These are phyloP conservation scores for Eucalyptus sp. DNA, from an alignment of 345 rosid species.

Conservation along the genomic window DNA sequence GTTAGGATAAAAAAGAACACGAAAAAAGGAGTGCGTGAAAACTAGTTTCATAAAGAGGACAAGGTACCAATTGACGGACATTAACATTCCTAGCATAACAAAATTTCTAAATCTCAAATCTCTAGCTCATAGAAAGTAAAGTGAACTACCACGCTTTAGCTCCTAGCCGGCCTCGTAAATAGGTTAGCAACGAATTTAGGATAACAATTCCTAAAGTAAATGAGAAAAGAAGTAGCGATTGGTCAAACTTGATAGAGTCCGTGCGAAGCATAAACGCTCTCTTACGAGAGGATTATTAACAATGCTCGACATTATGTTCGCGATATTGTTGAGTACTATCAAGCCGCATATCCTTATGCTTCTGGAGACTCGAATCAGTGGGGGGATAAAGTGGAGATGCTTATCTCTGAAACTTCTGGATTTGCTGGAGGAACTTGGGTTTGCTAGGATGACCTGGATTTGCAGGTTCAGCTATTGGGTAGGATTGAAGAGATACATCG, in stretches of 20 bases:
- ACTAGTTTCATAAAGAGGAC: not conserved
- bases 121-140: not conserved
- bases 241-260: too few species aligned
- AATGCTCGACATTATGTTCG: not conserved
- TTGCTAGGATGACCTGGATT: not conserved
- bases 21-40: not conserved
- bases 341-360: not conserved
- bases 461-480: not conserved
- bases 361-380: not conserved
- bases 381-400: not conserved
- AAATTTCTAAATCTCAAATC: not conserved
- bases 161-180: not conserved
- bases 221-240: not conserved
- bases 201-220: not conserved
- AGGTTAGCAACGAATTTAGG: not conserved
- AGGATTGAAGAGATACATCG: not conserved
- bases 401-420: not conserved
- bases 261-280: not conserved
- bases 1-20: not conserved
- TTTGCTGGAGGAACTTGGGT: not conserved
- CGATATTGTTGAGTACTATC: not conserved
- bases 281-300: not conserved
- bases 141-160: not conserved
- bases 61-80: too few species aligned
- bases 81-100: not conserved